A percentile compares a stretch with the other conserved stretches of the same genome.
Conservation (phyloP, 805 yeast species). For the Vanderwaltozyma yarrowii region DNA sequence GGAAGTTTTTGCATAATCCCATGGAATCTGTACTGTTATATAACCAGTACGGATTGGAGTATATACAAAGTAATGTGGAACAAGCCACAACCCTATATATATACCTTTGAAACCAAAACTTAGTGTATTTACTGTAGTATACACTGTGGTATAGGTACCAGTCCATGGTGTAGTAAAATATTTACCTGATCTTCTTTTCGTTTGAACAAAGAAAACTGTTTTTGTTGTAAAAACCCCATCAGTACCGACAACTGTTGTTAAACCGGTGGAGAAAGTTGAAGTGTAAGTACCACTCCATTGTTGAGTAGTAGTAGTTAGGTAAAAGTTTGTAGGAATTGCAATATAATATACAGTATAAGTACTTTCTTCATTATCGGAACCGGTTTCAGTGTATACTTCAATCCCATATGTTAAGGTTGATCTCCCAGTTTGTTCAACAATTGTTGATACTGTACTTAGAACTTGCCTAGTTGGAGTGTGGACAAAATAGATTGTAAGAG, state of each 20-base stretch:
- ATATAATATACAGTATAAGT: not conserved
- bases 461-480: not conserved
- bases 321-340: not conserved
- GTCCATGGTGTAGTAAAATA: not conserved
- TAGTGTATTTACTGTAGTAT: not conserved
- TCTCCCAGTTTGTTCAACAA: not conserved
- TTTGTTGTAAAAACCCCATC: not conserved
- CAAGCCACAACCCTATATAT: not conserved
- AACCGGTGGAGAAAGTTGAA: not conserved
- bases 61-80: not conserved
- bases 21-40: not conserved
- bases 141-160: not conserved
- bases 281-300: conserved; percentile 1
- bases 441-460: not conserved
- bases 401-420: not conserved
- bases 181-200: not conserved
- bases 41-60: not conserved
- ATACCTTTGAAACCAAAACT: not conserved
- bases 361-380: not conserved
- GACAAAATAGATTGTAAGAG: not conserved
- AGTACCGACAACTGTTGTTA: not conserved
- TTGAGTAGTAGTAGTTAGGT: not conserved
- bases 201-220: not conserved
- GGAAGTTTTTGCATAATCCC: not conserved
- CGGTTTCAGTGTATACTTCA: not conserved